Conservation (phyloP, 116 monocot species). For the Trichopus zeylanicus region DNA sequence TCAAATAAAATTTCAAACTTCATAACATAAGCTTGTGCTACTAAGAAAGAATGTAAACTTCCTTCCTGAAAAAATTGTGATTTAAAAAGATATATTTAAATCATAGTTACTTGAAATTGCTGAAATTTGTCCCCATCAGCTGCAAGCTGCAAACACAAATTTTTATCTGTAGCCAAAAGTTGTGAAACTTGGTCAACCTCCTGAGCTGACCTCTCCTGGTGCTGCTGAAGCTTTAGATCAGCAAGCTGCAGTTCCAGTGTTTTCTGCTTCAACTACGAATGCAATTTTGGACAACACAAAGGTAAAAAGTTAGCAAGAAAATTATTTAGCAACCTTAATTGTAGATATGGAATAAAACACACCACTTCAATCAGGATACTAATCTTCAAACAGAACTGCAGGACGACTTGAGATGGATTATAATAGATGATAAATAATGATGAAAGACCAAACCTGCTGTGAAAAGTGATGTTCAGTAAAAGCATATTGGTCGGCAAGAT, state of each 20-base stretch:
- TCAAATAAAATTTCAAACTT: no score
- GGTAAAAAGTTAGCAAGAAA: neutral
- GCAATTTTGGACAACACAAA: constrained; percentile 4
- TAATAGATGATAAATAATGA: constrained; percentile 1
- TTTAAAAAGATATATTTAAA: neutral
- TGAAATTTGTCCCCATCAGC: constrained; percentile 95
- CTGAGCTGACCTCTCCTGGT: constrained; percentile 63
- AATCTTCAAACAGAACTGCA: neutral
- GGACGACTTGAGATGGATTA: neutral
- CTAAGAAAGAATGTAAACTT: neutral
- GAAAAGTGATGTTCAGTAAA: constrained; percentile 74
- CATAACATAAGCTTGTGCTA: no score
- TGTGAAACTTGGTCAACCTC: constrained; percentile 85
- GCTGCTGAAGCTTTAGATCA: constrained; percentile 89
- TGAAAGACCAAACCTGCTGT: constrained; percentile 46
- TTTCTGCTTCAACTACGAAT: constrained; percentile 79
- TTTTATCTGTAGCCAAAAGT: constrained; percentile 77
- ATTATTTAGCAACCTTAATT: neutral
- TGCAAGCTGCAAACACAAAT: constrained; percentile 65
- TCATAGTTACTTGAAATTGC: constrained; percentile 73
- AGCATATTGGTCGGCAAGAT: constrained; percentile 81
- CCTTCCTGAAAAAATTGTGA: neutral
- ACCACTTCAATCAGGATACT: neutral
- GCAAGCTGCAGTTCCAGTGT: constrained; percentile 82
- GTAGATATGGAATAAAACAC: neutral